phyloP scores from a whole-genome alignment of 768 basidiomycete species.

The Naematelia aurantialba region DNA sequence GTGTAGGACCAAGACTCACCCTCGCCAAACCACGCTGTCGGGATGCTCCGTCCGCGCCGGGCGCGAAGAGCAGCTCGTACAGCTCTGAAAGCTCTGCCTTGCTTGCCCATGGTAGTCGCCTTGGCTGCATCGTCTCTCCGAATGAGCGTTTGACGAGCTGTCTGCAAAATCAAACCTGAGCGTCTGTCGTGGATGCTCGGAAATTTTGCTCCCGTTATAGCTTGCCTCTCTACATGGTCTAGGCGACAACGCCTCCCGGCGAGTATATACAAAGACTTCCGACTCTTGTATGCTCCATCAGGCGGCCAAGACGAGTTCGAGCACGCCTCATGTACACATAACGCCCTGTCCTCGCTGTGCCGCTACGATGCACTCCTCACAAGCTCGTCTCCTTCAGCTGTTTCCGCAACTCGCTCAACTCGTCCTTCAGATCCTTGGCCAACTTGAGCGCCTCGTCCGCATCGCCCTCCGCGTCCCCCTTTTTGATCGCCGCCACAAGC shows the following conservation, averaged over 20 bases:
- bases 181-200: too few species aligned
- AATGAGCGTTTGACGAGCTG: background rate
- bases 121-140: slow-evolving; percentile 26
- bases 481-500: slow-evolving; percentile 65
- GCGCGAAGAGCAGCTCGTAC: slow-evolving; percentile 43
- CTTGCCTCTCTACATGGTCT: background rate
- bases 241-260: background rate
- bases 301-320: too few species aligned
- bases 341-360: too few species aligned
- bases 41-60: slow-evolving; percentile 20
- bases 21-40: slow-evolving; percentile 35
- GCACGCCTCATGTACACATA: too few species aligned
- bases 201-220: background rate
- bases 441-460: slow-evolving; percentile 29
- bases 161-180: background rate
- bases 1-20: slow-evolving; percentile 31
- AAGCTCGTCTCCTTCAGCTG: slow-evolving; percentile 31
- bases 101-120: slow-evolving; percentile 42
- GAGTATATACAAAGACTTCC: background rate
- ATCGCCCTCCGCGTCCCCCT: slow-evolving; percentile 52
- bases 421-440: slow-evolving; percentile 33
- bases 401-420: slow-evolving; percentile 42
- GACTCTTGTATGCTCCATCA: background rate
- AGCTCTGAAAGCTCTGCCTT: slow-evolving; percentile 41
- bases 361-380: too few species aligned